Conservation (phyloP, 441 rosid species). For the Populus trichocarpa region DNA sequence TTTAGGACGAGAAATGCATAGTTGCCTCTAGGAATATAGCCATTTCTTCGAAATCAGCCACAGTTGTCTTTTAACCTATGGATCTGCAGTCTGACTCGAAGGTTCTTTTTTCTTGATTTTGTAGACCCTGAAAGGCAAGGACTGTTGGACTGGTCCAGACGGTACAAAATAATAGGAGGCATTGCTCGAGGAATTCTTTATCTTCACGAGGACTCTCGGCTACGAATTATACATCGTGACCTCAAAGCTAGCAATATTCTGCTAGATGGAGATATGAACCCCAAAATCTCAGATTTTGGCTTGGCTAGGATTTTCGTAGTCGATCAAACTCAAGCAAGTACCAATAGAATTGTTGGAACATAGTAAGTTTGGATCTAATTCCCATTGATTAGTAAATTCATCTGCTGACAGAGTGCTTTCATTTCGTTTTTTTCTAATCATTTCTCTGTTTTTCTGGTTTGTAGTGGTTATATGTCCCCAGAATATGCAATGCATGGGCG, state of each 20-base stretch:
- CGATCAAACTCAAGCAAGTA: constrained; percentile 36
- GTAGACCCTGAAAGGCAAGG: constrained; percentile 34
- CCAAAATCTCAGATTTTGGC: constrained; percentile 35
- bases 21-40: too few relatives aligned
- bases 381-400: not conserved
- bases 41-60: not conserved
- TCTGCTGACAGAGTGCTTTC: not conserved
- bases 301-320: constrained; percentile 34
- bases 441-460: not conserved
- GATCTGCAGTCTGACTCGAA: not conserved
- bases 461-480: constrained; percentile 34
- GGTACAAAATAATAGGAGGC: constrained; percentile 37
- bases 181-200: constrained; percentile 46
- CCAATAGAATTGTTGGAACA: constrained; percentile 44
- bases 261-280: constrained; percentile 19
- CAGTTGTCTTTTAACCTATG: not conserved
- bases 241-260: constrained; percentile 23
- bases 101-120: not conserved
- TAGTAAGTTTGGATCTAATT: constrained; percentile 29
- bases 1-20: too few relatives aligned
- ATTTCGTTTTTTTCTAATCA: not conserved
- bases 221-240: constrained; percentile 29
- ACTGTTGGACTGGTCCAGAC: constrained; percentile 30
- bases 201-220: constrained; percentile 45
- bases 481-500: constrained; percentile 29